Base-by-base conservation (phyloP, 2,329 filamentous ascomycete genomes). In the Septoria petroselini region DNA sequence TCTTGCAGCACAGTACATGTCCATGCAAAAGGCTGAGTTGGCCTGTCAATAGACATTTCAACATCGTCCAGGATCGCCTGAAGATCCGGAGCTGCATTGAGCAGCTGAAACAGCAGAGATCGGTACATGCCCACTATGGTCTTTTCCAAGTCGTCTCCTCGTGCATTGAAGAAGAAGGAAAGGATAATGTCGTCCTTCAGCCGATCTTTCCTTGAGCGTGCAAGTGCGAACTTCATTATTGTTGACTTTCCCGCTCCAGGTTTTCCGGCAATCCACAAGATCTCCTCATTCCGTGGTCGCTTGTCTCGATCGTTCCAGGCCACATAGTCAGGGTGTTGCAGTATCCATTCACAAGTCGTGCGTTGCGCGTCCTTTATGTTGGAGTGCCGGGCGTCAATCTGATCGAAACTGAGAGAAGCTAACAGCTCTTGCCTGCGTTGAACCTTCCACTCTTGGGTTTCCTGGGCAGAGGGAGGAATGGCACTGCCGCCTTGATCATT, bases 81-180 rank as follows among this genome's bases (percentile, higher is more conserved):
- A 0, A 77, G 59, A 0, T 71, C 62, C 0, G 68, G 62, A 0
- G 63, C 49, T 0, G n/a, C n/a, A n/a, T 27, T 9, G 5, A 81
- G 60, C 0, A 81, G 59, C 31, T 81, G 76, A 1, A 65, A 53
- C 0, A 81, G 47, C 0, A 82, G 46, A 0, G 76, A 76, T 2
- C 77, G 69, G 53, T 78, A 80, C 62, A 82, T 70, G 0, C 79
- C 78, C 0, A 63, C 19, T 0, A 68, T 65, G 0, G 76, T 71
- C 44, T 67, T 76, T 38, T 81, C 75, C 7, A 76, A 58, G 3
- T 62, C 25, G 0, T 65, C 62, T 0, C 74, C 75, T 46, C 72
- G 62, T 0, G 74, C 74, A 47, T 77, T 73, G 65, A 78, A 78
- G 65, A 77, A 78, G 58, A 76, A 78, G 0, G 69, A 71, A 1